Evolutionary conservation across 139 green algal genomes (phyloP), one percentile per base, ranked within the genome.

Genomic region (Raphidocelis subcapitata): DNA sequence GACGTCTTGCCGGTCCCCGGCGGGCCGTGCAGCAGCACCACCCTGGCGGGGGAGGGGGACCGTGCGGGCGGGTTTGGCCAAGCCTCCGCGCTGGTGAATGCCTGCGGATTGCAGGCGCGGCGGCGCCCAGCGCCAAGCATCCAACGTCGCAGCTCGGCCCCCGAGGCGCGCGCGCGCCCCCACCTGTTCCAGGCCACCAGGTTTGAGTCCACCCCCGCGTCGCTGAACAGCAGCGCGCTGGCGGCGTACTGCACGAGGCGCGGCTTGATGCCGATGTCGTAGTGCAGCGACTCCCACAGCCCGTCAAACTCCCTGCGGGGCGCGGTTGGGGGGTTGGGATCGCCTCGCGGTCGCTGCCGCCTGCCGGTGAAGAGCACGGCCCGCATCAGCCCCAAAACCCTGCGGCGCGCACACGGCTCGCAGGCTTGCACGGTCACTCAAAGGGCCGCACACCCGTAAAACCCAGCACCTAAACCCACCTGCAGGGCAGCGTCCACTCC

Each of bases 21-120:
- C 0, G 94, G 94, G 2, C 93, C 93, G 77, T 98, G 94, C 81
- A 98, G 86, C 60, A 97, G 79, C 24, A 97, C 88, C 26, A 97
- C 84, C 46, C 82, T 87, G 81, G 26, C 60, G 33, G 3, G 26
- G 60, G 18, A 10, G 60, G 37, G 18, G 23, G 16, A 37, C 60
- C 10, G 21, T 8, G 4, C 20, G 21, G 12, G 52, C 52, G 23
- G 23, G 52, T n/a, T 60, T 4, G 52, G 52, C 12, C 20, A 16
- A 46, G 31, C 12, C 5, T 1, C 23, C 32, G n/a, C 33, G 26
- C 32, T 12, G 10, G 33, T 14, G 14, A 26, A 26, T 55, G 3
- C 52, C 21, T 55, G 33, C 44, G n/a, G 26, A 41, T 32, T 59
- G 26, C 8, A 12, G n/a, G 33, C 1, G n/a, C 36, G 12, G 3